These are phyloP conservation scores for Aristolochia contorta DNA, from an alignment of 164 flowering plant species.

Conservation along the genomic window DNA sequence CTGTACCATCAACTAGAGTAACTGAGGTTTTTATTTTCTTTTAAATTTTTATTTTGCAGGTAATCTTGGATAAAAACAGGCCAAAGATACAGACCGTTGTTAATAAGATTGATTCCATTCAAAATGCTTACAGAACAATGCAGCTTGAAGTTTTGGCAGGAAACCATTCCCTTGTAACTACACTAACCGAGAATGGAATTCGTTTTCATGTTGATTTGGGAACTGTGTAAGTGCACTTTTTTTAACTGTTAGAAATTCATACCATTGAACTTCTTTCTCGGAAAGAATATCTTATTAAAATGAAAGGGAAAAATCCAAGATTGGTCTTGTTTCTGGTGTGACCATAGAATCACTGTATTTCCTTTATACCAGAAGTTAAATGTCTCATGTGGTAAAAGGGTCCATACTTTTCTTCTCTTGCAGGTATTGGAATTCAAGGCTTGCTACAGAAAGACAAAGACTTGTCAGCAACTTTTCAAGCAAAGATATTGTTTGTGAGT, in stretches of 20 bases:
- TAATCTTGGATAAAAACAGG: slow-evolving; percentile 78
- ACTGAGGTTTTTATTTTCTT: no score
- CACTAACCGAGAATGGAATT: slow-evolving; percentile 74
- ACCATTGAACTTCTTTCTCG: background rate
- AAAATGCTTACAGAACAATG: slow-evolving; percentile 89
- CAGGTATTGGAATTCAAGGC: slow-evolving; percentile 95
- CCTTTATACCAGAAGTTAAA: background rate
- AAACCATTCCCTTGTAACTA: slow-evolving; percentile 79
- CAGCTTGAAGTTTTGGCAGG: slow-evolving; percentile 93
- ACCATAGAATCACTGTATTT: background rate
- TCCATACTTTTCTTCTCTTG: slow-evolving; percentile 11
- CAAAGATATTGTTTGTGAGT: slow-evolving; percentile 82
- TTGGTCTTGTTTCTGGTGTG: background rate
- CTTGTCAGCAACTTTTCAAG: slow-evolving; percentile 52
- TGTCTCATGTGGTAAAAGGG: background rate
- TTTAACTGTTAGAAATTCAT: background rate
- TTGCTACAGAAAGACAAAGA: slow-evolving; percentile 88
- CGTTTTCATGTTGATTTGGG: slow-evolving; percentile 78
- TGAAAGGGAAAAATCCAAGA: background rate
- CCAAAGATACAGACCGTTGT: slow-evolving; percentile 93
- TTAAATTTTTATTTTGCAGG: slow-evolving; percentile 34
- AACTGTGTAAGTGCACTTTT: slow-evolving; percentile 46
- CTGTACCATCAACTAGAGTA: no score
- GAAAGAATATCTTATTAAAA: background rate
- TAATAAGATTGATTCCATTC: slow-evolving; percentile 74